Conservation (phyloP, 2,329 filamentous ascomycete species). For the Xylariaceae sp. region DNA sequence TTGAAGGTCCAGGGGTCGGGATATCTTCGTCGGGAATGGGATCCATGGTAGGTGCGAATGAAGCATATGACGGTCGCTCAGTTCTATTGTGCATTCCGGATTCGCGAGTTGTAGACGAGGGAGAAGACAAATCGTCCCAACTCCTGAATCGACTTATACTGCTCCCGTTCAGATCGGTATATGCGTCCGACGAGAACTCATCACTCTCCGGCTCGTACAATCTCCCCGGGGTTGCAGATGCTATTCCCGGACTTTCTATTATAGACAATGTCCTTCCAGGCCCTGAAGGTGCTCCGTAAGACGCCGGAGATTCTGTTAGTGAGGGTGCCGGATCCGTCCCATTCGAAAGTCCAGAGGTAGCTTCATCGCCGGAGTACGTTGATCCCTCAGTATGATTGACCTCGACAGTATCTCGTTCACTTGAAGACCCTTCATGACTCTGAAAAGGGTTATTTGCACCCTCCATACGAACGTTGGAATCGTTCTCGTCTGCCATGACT, state of each 20-base stretch:
- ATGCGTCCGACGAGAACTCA: conserved; percentile 37
- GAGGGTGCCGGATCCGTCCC: no score
- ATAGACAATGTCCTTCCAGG: conserved; percentile 24
- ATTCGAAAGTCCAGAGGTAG: no score
- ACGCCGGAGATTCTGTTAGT: background rate
- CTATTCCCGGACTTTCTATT: conserved; percentile 33
- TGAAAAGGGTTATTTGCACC: background rate
- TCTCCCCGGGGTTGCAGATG: conserved; percentile 26
- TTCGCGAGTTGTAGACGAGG: background rate
- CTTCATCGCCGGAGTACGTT: no score
- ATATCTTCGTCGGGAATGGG: no score
- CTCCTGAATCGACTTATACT: background rate
- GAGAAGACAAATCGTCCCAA: background rate
- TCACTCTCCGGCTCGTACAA: conserved; percentile 38
- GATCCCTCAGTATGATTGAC: no score
- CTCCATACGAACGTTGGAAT: no score
- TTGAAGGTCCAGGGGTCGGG: conserved; percentile 31
- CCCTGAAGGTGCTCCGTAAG: conserved; percentile 21
- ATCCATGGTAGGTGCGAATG: no score
- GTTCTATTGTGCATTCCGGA: conserved; percentile 13
- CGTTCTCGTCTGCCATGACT: background rate
- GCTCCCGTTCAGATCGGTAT: conserved; percentile 37
- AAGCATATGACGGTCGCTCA: background rate
- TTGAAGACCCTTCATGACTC: background rate
- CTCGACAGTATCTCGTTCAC: conserved; percentile 1